Base-by-base conservation (phyloP, 768 basidiomycete genomes). In the Obba rivulosa region DNA sequence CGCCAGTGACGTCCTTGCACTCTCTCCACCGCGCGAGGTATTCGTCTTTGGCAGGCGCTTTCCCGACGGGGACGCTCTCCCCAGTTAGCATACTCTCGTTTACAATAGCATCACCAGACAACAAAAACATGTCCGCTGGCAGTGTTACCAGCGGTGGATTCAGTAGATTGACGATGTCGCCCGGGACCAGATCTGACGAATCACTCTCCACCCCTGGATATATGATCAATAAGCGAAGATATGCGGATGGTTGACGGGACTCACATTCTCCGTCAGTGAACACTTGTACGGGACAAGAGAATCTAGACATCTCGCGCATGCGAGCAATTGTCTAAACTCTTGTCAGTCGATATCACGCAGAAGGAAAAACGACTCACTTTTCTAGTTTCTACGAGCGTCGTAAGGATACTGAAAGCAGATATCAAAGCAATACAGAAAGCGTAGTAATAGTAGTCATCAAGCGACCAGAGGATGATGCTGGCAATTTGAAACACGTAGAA, bases 41-140 rank as follows among this genome's bases (percentile, higher is more conserved):
- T 22, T 84, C 84, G 55, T 92, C 87, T 60, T 84, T 92, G 50
- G 85, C 77, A 0, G 94, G 87, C 17, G 79, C 67, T 64, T 99
- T 99, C 63, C 89, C 89, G 44, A 99, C 92, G 2, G 96, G 96
- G 0, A 99, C 91, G 54, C 93, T 96, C 68, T 99, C 96, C 11
- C 96, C 96, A 0, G 96, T 98, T 20, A 99, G 79, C 96, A 99
- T 98, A 53, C 92, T 95, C 69, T 99, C 96, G 64, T 98, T 98
- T 43, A 98, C 87, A 49, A 99, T 95, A 1, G 93, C 92, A 64
- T 99, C 96, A 1, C 96, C 96, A 2, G 92, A 90, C 23, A 99
- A 80, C 8, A 99, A 76, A 55, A 97, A 79, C 53, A 95, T 75
- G 64, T 99, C 96, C 13, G 91, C 88, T 3, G 96, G 96, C 55